phyloP scores from a whole-genome alignment of 2,329 filamentous ascomycete species.

The Rutstroemia sp. region DNA sequence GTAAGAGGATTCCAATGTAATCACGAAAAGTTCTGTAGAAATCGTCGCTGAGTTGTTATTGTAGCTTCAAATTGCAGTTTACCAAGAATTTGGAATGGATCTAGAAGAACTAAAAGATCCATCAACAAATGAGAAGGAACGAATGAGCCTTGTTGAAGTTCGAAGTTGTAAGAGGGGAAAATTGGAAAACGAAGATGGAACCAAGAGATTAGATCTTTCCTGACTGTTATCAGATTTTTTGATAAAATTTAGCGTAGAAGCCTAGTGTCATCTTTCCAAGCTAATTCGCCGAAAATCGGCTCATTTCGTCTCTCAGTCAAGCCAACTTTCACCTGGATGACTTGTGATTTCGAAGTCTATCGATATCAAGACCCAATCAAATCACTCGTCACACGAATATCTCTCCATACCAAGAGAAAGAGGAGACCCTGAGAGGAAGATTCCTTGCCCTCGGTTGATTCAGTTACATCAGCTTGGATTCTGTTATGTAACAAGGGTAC shows the following conservation, averaged over 20 bases:
- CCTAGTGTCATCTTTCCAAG: not conserved
- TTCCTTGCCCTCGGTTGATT: not conserved
- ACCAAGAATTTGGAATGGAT: not conserved
- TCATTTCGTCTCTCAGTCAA: not conserved
- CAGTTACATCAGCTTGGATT: not conserved
- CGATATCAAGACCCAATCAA: not conserved
- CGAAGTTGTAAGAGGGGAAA: not conserved
- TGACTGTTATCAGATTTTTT: not conserved
- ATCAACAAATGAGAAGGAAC: not conserved
- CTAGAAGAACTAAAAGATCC: not conserved
- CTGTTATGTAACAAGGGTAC: not conserved
- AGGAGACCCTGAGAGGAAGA: not conserved
- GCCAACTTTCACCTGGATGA: not conserved
- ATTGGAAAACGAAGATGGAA: not conserved
- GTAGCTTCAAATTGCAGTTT: too few relatives aligned
- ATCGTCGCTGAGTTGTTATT: too few relatives aligned
- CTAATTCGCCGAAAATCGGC: constrained; percentile 7
- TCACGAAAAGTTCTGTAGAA: too few relatives aligned
- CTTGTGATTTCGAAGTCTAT: not conserved
- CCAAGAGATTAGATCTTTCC: constrained; percentile 9
- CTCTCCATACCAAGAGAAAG: not conserved
- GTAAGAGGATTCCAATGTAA: too few relatives aligned
- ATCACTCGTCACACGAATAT: not conserved
- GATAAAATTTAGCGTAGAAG: constrained; percentile 9
- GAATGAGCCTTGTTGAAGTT: not conserved